phyloP scores from a whole-genome alignment of 75 land plant species.

The Cupressus sempervirens region DNA sequence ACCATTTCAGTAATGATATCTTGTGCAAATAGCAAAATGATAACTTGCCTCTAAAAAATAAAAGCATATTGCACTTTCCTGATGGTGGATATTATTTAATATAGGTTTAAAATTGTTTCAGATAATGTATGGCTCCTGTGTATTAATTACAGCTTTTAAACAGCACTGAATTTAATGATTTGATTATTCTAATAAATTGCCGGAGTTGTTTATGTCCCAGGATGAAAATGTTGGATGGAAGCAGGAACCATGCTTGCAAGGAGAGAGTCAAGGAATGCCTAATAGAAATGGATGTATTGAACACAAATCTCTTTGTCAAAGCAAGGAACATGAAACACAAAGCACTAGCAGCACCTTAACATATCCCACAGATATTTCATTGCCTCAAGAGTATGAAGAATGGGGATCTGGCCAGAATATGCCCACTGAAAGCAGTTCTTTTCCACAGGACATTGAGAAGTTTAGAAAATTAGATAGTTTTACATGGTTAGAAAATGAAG shows the following conservation, averaged over 20 bases:
- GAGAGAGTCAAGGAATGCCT: background rate
- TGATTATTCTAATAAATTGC: background rate
- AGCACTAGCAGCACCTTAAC: background rate
- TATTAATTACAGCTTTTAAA: background rate
- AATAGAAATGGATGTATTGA: background rate
- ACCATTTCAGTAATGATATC: background rate
- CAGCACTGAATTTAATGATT: background rate
- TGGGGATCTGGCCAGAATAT: background rate
- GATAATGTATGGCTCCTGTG: background rate
- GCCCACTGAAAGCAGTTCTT: background rate
- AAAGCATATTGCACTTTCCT: background rate
- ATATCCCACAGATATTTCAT: background rate
- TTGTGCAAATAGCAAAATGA: background rate
- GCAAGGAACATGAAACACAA: background rate
- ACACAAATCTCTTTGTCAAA: background rate
- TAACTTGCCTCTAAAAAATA: background rate
- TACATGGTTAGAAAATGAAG: constrained; percentile 13
- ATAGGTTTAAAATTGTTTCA: background rate
- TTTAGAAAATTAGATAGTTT: constrained; percentile 8
- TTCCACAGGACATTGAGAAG: background rate
- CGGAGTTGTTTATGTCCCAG: background rate
- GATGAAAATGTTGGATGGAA: background rate
- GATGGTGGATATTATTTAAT: background rate
- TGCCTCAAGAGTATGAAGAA: constrained; percentile 1
- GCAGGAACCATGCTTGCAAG: constrained; percentile 6